Conservation (phyloP, 805 yeast species). For the Metschnikowia koreensis region DNA sequence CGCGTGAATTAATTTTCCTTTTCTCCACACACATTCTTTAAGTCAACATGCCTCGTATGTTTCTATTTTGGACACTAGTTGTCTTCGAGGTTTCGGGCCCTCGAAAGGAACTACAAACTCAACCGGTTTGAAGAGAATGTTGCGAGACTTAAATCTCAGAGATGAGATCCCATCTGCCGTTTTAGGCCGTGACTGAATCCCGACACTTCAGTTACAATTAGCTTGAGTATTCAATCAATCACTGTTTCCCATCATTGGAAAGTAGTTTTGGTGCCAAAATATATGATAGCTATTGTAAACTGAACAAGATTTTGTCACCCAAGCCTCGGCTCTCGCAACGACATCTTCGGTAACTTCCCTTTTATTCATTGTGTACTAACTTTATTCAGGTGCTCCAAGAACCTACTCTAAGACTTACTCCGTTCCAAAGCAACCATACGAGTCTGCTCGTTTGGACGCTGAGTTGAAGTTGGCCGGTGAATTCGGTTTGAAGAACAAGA, state of each 20-base stretch:
- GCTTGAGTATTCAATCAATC: constrained; percentile 5
- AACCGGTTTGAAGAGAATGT: constrained; percentile 4
- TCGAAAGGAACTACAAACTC: constrained; percentile 30
- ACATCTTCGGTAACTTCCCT: neutral
- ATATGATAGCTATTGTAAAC: constrained; percentile 10
- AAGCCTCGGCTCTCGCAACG: neutral
- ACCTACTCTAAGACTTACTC: constrained; percentile 99
- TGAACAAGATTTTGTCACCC: neutral
- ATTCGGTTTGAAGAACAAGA: constrained; percentile 99
- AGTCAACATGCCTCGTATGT: constrained; percentile 67
- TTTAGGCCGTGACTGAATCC: constrained; percentile 64
- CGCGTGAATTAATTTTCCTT: neutral
- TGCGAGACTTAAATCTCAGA: neutral
- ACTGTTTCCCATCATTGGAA: neutral
- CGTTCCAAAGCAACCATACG: constrained; percentile 99
- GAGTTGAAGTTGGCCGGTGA: constrained; percentile 99
- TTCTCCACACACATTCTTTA: constrained; percentile 7
- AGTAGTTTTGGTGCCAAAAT: neutral
- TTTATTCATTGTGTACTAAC: constrained; percentile 4
- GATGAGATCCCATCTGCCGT: constrained; percentile 14
- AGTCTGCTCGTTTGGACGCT: constrained; percentile 98
- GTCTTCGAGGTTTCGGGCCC: constrained; percentile 70
- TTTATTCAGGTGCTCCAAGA: constrained; percentile 86
- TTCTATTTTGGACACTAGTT: constrained; percentile 13
- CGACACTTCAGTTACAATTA: constrained; percentile 76